Percentiles rank a stretch among this genome's conserved stretches.
Conservation (phyloP, 345 rosid species). For the Salix suchowensis region DNA sequence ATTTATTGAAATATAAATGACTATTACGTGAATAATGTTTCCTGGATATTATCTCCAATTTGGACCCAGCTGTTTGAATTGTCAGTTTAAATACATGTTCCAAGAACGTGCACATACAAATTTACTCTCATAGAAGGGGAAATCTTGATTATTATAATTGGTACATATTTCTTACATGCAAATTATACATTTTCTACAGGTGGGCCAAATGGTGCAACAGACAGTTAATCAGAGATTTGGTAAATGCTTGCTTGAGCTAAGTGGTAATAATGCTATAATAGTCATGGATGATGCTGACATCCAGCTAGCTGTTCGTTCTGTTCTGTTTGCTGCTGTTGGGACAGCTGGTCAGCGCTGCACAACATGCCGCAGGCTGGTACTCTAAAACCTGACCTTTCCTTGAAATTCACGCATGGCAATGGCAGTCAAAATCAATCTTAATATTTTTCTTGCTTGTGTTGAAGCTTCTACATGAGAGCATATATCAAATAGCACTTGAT, state of each 20-base stretch:
- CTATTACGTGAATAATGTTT: not conserved
- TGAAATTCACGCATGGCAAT: constrained; percentile 4
- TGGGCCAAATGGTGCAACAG: constrained; percentile 74
- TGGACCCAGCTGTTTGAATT: not conserved
- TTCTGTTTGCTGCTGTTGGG: constrained; percentile 94
- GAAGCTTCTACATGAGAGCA: constrained; percentile 84
- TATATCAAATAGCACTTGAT: constrained; percentile 63
- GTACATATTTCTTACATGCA: not conserved
- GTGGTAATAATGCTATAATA: constrained; percentile 93
- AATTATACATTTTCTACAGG: constrained; percentile 36
- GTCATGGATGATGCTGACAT: constrained; percentile 93
- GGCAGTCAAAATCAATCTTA: constrained; percentile 1
- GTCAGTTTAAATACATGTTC: not conserved
- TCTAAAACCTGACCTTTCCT: not conserved
- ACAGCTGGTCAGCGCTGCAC: constrained; percentile 99
- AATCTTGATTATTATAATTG: not conserved
- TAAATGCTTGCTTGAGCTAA: constrained; percentile 84
- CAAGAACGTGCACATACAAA: not conserved
- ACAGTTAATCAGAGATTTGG: constrained; percentile 82
- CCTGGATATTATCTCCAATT: not conserved
- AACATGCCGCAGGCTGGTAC: constrained; percentile 98
- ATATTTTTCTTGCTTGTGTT: constrained; percentile 20
- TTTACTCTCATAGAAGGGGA: not conserved
- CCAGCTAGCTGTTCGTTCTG: constrained; percentile 77
- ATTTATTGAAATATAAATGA: not conserved